Conservation (phyloP, 805 yeast species). For the Ogataea degrootiae region DNA sequence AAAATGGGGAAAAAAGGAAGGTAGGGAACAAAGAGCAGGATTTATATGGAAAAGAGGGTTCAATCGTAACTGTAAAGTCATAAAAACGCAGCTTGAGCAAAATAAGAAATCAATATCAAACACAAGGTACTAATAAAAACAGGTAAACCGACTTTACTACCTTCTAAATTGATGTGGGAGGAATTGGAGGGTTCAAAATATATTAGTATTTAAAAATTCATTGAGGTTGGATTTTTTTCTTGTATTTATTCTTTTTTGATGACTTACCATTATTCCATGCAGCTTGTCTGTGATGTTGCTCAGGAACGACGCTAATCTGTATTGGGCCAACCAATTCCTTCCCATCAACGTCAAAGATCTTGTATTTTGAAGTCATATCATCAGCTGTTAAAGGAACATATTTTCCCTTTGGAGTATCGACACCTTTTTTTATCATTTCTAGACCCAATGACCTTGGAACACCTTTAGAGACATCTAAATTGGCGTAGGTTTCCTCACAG, state of each 20-base stretch:
- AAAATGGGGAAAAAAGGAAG: too few relatives aligned
- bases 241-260: neutral
- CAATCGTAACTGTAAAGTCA: too few relatives aligned
- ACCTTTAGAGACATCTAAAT: slow-evolving; percentile 37
- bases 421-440: slow-evolving; percentile 46
- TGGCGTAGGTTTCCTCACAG: slow-evolving; percentile 38
- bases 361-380: slow-evolving; percentile 39
- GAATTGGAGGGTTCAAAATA: too few relatives aligned
- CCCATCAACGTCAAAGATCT: slow-evolving; percentile 43
- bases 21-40: too few relatives aligned
- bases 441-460: slow-evolving; percentile 42
- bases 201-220: neutral
- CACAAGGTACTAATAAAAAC: neutral
- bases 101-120: neutral
- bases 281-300: slow-evolving; percentile 16
- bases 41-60: too few relatives aligned
- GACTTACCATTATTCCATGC: slow-evolving; percentile 23
- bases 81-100: too few relatives aligned
- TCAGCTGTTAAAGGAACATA: slow-evolving; percentile 40
- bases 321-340: slow-evolving; percentile 18
- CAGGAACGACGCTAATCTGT: slow-evolving; percentile 23
- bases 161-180: neutral
- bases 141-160: neutral
- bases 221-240: neutral
- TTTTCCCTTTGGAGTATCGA: slow-evolving; percentile 41